Evolutionary conservation across 78 protist genomes (phyloP).

Genomic region (Planoprotostelium fungivorum): DNA sequence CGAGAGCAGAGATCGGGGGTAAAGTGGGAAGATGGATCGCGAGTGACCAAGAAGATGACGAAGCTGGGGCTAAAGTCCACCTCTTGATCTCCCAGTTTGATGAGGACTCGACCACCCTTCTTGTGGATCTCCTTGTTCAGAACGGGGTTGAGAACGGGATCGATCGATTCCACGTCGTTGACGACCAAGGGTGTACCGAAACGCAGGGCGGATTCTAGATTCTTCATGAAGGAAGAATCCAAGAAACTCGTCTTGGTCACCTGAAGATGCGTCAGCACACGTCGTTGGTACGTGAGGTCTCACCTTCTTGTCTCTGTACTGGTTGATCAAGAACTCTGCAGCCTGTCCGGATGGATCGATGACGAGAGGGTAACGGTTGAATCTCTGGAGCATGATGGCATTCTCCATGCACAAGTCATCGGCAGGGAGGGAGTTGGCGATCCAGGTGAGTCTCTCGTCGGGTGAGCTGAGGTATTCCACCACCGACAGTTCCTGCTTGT

Average conservation of each 20-base stretch:
- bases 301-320: conserved; percentile 52
- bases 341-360: conserved; percentile 98
- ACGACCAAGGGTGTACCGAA: conserved; percentile 90
- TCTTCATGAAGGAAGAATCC: conserved; percentile 81
- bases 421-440: conserved; percentile 81
- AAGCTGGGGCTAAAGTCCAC: conserved; percentile 96
- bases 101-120: conserved; percentile 85
- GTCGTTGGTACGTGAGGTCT: neutral
- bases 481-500: conserved; percentile 52
- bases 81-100: conserved; percentile 90
- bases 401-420: conserved; percentile 95
- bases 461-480: conserved; percentile 82
- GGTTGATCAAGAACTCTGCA: conserved; percentile 69
- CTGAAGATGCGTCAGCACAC: neutral
- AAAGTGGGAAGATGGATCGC: conserved; percentile 85
- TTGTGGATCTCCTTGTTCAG: conserved; percentile 84
- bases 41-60: conserved; percentile 81
- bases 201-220: conserved; percentile 80
- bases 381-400: conserved; percentile 90
- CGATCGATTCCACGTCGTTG: conserved; percentile 94
- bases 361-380: conserved; percentile 95
- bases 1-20: conserved; percentile 93
- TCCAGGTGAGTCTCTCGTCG: conserved; percentile 72
- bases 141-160: conserved; percentile 96
- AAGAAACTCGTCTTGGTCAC: conserved; percentile 75